Evolutionary conservation across 768 basidiomycete genomes (phyloP).

Genomic region (Suillus tomentosus): DNA sequence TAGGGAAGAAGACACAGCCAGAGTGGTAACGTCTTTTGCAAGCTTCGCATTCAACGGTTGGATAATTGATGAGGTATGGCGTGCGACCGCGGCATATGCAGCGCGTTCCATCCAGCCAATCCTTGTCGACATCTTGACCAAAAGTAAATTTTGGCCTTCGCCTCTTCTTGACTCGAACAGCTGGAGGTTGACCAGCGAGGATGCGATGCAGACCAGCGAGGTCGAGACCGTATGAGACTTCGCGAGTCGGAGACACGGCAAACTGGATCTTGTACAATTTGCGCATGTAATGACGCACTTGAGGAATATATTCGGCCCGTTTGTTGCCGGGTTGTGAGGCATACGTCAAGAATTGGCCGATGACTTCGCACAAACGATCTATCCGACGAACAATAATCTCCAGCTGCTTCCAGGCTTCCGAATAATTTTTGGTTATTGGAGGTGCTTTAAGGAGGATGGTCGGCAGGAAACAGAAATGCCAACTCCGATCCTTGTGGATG

Average conservation of each 20-base stretch:
- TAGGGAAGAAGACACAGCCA: constrained; percentile 73
- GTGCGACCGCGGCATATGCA: constrained; percentile 81
- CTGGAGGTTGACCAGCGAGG: constrained; percentile 64
- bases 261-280: constrained; percentile 90
- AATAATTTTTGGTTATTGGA: constrained; percentile 76
- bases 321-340: constrained; percentile 71
- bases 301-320: constrained; percentile 73
- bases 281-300: constrained; percentile 89
- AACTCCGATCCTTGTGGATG: constrained; percentile 78
- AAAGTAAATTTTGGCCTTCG: constrained; percentile 64
- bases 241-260: constrained; percentile 79
- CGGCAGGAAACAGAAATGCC: constrained; percentile 82
- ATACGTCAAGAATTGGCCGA: constrained; percentile 79
- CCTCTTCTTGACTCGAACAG: constrained; percentile 56
- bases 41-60: constrained; percentile 63
- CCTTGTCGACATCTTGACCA: constrained; percentile 73
- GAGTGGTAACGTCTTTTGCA: constrained; percentile 72
- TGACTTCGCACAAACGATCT: constrained; percentile 70
- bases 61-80: constrained; percentile 57
- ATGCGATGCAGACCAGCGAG: constrained; percentile 82
- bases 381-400: constrained; percentile 80
- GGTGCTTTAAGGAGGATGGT: constrained; percentile 72
- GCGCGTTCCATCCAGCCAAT: constrained; percentile 74
- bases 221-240: constrained; percentile 81
- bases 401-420: constrained; percentile 77